These are phyloP conservation scores for Cyclocybe aegerita DNA, from an alignment of 768 basidiomycete species.

Conservation along the genomic window DNA sequence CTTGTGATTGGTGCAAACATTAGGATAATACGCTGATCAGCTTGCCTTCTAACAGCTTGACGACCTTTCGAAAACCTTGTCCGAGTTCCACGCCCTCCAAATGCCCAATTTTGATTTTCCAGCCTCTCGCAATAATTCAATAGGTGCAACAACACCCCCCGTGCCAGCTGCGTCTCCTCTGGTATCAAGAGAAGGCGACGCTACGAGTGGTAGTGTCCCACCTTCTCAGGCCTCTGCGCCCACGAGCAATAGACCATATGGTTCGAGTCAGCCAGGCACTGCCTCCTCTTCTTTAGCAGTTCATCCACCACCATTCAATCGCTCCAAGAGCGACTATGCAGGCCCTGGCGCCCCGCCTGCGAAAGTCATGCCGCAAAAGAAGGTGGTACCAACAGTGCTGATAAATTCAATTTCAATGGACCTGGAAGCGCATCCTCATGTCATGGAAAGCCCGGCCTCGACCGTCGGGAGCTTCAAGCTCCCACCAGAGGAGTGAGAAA, in stretches of 20 bases:
- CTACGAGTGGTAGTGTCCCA: conserved; percentile 2
- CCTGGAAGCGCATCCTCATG: conserved; percentile 24
- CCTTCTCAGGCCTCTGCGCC: background rate
- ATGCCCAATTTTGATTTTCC: conserved; percentile 43
- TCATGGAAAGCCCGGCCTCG: conserved; percentile 40
- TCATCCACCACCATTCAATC: conserved; percentile 10
- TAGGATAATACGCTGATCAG: background rate
- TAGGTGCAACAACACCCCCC: conserved; percentile 11
- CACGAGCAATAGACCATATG: conserved; percentile 2
- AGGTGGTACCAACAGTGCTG: conserved; percentile 25
- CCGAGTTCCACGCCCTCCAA: conserved; percentile 49
- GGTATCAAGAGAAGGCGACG: conserved; percentile 6
- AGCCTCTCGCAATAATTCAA: conserved; percentile 27
- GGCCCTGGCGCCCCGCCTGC: conserved; percentile 4
- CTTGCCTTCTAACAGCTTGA: conserved; percentile 42
- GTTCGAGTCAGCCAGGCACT: conserved; percentile 8
- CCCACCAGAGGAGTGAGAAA: conserved; percentile 15
- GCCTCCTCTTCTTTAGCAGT: conserved; percentile 6
- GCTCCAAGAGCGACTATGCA: conserved; percentile 11
- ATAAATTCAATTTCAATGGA: conserved; percentile 29
- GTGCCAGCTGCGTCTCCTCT: conserved; percentile 4
- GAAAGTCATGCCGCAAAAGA: conserved; percentile 14
- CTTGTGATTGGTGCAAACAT: background rate
- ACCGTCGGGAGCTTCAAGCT: conserved; percentile 24
- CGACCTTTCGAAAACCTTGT: conserved; percentile 50